Conservation (phyloP, 2,329 filamentous ascomycete species). For the Trichoderma sp. region DNA sequence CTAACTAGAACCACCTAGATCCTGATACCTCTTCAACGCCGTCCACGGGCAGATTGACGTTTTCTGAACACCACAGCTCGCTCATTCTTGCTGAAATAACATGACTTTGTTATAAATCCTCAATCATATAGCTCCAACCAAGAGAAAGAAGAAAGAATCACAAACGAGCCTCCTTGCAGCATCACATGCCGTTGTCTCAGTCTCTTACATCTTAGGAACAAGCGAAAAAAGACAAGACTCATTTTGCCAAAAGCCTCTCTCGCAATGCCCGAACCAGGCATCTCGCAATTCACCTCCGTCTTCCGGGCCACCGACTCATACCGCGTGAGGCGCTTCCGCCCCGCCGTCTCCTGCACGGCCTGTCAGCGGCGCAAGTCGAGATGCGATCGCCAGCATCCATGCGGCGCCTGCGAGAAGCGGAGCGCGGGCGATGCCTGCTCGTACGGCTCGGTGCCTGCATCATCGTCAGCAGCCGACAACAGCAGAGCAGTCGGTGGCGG, state of each 20-base stretch:
- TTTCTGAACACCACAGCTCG: background rate
- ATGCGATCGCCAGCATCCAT: slow-evolving; percentile 46
- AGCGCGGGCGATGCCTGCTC: slow-evolving; percentile 39
- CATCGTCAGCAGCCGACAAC: slow-evolving; percentile 25
- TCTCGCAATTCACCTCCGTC: slow-evolving; percentile 32
- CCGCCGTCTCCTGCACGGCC: slow-evolving; percentile 44
- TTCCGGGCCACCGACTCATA: slow-evolving; percentile 42
- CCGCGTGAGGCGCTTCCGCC: slow-evolving; percentile 44
- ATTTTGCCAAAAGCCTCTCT: background rate
- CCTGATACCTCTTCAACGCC: background rate
- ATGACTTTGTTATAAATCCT: background rate
- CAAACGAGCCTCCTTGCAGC: accelerated
- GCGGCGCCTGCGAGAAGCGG: slow-evolving; percentile 44
- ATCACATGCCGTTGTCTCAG: background rate
- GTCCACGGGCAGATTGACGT: background rate
- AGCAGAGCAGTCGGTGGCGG: background rate
- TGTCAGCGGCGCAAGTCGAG: slow-evolving; percentile 48
- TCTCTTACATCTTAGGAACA: background rate
- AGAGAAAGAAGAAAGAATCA: background rate
- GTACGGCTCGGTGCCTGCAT: slow-evolving; percentile 33
- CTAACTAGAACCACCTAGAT: background rate
- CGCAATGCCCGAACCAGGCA: slow-evolving; percentile 33
- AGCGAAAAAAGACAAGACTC: background rate
- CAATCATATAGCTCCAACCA: background rate
- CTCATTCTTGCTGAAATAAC: background rate